Conservation (phyloP, 129 eudicot genomes). For the Flaveria trinervia region DNA sequence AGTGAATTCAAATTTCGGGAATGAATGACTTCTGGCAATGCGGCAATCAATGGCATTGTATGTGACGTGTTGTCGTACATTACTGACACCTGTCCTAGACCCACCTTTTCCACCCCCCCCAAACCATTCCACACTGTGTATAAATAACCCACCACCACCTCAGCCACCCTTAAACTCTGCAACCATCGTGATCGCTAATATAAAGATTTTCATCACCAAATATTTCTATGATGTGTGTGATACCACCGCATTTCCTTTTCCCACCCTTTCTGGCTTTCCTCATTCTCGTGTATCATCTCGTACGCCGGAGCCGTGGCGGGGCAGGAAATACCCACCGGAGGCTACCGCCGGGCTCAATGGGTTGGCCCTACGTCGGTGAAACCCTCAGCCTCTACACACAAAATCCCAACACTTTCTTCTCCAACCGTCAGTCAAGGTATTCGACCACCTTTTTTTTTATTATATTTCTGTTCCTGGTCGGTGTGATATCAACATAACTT, state of each 20-base stretch:
- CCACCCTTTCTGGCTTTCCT: constrained; percentile 10
- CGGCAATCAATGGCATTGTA: background rate
- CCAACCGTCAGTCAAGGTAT: constrained; percentile 59
- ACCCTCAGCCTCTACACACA: constrained; percentile 80
- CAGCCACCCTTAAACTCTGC: background rate
- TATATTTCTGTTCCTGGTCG: too few relatives aligned
- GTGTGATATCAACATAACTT: too few relatives aligned
- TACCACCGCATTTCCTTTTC: constrained; percentile 10
- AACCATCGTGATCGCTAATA: too few relatives aligned
- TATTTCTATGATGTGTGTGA: background rate
- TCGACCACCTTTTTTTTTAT: background rate
- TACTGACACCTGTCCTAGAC: constrained; percentile 4
- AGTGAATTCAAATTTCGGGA: background rate
- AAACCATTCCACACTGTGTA: background rate
- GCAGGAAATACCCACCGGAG: constrained; percentile 18
- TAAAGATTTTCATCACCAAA: too few relatives aligned
- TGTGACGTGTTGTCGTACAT: background rate
- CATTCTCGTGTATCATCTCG: background rate
- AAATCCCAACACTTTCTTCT: constrained; percentile 81
- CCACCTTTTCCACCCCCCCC: background rate
- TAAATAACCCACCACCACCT: background rate
- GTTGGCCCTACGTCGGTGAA: constrained; percentile 94
- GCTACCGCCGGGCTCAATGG: constrained; percentile 91
- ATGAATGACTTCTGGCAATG: background rate
- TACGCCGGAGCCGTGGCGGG: background rate